Base-by-base conservation (phyloP, 192 early-diverging fungal species). In the Geosiphon pyriformis region DNA sequence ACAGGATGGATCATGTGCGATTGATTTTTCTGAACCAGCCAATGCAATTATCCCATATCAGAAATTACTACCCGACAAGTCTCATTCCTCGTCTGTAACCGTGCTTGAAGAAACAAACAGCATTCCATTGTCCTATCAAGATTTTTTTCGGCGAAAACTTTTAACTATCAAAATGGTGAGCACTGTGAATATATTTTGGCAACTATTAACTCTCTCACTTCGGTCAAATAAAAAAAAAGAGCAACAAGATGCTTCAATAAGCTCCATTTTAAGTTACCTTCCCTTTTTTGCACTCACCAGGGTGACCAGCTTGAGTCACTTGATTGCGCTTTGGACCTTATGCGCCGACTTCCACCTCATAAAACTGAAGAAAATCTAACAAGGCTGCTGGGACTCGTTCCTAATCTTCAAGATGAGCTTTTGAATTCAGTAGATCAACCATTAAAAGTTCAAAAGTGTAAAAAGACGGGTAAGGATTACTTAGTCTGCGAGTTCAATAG, bases 291-390 rank as follows among this genome's bases (percentile, higher is more conserved):
- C 23, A 55, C n/a, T 51, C 18, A 42, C 52, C 29, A 67, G 65
- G 27, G 54, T 23, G 65, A 67, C 26, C 87, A 87, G 71, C n/a
- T n/a, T n/a, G n/a, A n/a, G n/a, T n/a, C n/a, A n/a, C 64, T 95
- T 65, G 94, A 99, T 65, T 90, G 92, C 68, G 92, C 92, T 2
- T 82, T 98, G n/a, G 96, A 99, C 73, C 84, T 99, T 29, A 96
- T 98, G 94, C 86, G 96, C 53, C 89, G 96, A 23, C 84, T 99
- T 47, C 92, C 95, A 51, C 96, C 96, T 70, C 90, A 92, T 65
- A 88, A 92, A 63, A 84, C 90, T 23, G 90, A 93, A 71, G 85
- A 88, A 70, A 96, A 96, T 73, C 77, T 99, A 46, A 79, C 77
- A 15, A 88, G 90, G 34, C 81, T 99, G 27, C 75, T 96, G 12